Conservation (phyloP, 495 filamentous ascomycete genomes). For the Hyaloscypha hepaticicola region DNA sequence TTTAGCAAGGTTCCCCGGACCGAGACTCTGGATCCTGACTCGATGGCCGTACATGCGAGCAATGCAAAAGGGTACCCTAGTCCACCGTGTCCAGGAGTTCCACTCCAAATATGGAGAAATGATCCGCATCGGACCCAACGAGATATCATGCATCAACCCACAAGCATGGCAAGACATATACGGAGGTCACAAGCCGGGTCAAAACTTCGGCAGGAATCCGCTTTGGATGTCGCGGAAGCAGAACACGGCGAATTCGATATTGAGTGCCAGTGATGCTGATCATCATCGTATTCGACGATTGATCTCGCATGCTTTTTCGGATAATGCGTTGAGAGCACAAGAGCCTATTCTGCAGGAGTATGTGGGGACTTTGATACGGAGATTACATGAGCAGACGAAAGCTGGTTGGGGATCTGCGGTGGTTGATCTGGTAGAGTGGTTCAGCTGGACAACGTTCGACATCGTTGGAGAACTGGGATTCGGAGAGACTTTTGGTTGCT, state of each 20-base stretch:
- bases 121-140: conserved; percentile 55
- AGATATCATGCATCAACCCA: conserved; percentile 53
- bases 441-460: conserved; percentile 48
- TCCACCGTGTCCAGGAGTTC: conserved; percentile 13
- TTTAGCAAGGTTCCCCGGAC: conserved; percentile 47
- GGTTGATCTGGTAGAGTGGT: conserved; percentile 40
- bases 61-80: neutral
- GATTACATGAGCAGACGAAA: conserved; percentile 37
- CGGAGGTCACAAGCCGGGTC: neutral
- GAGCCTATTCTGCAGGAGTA: conserved; percentile 46
- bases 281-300: conserved; percentile 41
- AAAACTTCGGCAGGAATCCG: conserved; percentile 25
- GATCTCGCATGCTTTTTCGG: conserved; percentile 54
- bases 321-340: conserved; percentile 46
- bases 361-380: conserved; percentile 46
- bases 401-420: neutral
- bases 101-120: conserved; percentile 43
- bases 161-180: conserved; percentile 34
- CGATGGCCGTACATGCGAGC: neutral
- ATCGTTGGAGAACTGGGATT: conserved; percentile 46
- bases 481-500: conserved; percentile 41
- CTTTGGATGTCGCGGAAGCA: neutral
- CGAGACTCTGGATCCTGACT: conserved; percentile 29
- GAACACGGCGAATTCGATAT: neutral
- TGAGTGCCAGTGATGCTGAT: neutral